Base-by-base conservation (phyloP, 169 alveolate genomes). In the Cryptosporidium xiaoi region DNA sequence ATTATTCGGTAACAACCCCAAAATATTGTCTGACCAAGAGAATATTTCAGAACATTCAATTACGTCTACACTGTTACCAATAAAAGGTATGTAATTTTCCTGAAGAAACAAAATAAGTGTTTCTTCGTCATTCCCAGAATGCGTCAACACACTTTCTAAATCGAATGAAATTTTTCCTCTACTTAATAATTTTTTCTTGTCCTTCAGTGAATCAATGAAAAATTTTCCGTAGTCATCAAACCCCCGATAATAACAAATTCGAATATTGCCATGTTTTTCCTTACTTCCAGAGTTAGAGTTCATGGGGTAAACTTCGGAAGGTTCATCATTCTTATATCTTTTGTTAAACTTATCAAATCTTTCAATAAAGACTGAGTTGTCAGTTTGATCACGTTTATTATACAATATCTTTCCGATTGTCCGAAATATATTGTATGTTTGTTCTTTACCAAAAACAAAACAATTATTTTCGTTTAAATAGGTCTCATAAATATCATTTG, bases 121-220 rank as follows among this genome's bases (percentile, higher is more conserved):
- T 15, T 34, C 51, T 27, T 77, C 87, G 18, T 77, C 87, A 24
- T 36, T 33, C 7, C 71, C 87, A 29, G 87, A 60, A 18, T 56
- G 55, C 18, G 24, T 33, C 55, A 77, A 27, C 7, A 77, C 20
- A 27, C 40, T 60, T 44, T 77, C 87, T 8, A 62, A 2, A 27
- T 77, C 87, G 56, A 77, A 77, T 34, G 87, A 31, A 24, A 77
- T 7, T 20, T 62, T n/a, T 77, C 87, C 71, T 24, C 48, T 77
- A 16, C 3, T 20, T 15, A 34, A 1, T 66, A 40, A 66, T 18
- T n/a, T 34, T 16, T 7, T n/a, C 10, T 8, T 8, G 20, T 53
- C 33, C 20, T 53, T 13, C 20, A 53, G 4, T 16, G 40, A 40
- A 66, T 20, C 31, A n/a, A 40, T 34, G 10, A 66, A 46, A 66